A percentile compares a stretch with the other conserved stretches of the same genome.
Conservation (phyloP, 495 filamentous ascomycete genomes). For the Lentithecium fluviatile region DNA sequence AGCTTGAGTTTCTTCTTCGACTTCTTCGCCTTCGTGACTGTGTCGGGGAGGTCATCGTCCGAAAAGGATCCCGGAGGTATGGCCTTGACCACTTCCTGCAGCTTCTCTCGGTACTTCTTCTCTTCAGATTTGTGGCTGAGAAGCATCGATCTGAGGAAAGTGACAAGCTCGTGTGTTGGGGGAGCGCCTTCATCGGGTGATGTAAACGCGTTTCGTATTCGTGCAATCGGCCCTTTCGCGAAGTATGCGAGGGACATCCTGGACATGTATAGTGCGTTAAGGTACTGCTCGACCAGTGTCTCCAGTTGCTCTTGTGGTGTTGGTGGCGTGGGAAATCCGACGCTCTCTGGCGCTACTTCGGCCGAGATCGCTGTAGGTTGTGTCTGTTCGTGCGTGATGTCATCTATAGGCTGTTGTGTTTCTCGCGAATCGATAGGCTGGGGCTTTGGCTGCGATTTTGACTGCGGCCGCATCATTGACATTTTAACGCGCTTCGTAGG, state of each 20-base stretch:
- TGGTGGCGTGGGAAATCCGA: background rate
- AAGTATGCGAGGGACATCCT: slow-evolving; percentile 96
- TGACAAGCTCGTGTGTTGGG: slow-evolving; percentile 54
- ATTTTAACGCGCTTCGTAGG: slow-evolving; percentile 20
- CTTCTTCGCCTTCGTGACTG: slow-evolving; percentile 36
- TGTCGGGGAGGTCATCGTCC: slow-evolving; percentile 52
- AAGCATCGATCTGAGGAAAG: slow-evolving; percentile 69
- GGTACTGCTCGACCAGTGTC: slow-evolving; percentile 72
- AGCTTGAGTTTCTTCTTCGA: slow-evolving; percentile 66
- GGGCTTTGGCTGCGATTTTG: no score
- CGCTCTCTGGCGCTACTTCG: background rate
- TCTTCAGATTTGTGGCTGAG: slow-evolving; percentile 74
- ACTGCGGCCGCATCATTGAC: slow-evolving; percentile 28
- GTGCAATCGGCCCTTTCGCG: slow-evolving; percentile 91
- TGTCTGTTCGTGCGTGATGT: background rate
- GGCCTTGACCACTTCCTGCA: slow-evolving; percentile 65
- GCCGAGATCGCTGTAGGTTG: background rate
- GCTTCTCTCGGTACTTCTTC: slow-evolving; percentile 77
- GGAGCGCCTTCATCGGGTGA: slow-evolving; percentile 48
- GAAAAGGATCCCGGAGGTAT: slow-evolving; percentile 59
- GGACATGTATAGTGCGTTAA: slow-evolving; percentile 86
- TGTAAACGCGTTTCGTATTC: slow-evolving; percentile 75
- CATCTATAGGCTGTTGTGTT: background rate
- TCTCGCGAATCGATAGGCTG: no score
- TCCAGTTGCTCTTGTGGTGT: slow-evolving; percentile 65